Base-by-base conservation (phyloP, 345 rosid species). In the Luvunga scandens region DNA sequence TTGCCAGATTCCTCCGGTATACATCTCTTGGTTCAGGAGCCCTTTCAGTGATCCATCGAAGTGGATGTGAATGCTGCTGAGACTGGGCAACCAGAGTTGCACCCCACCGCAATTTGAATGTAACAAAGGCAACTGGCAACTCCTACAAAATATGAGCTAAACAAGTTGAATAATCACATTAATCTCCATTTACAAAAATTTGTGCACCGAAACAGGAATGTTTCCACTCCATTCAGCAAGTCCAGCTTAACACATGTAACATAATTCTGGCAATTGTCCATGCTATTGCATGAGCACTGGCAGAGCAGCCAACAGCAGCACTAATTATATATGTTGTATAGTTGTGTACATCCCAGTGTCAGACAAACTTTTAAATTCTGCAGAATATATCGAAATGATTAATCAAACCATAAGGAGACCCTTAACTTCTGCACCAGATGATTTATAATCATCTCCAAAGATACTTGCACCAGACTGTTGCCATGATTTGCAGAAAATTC, bases 11-110 rank as follows among this genome's bases (percentile, higher is more conserved):
- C 66, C 87, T 90, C 98, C 97, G 89, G 7, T 92, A 91, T 71
- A 91, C 91, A 81, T 93, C 97, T 79, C 84, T 89, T 65, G 94
- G 94, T 83, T 93, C 94, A 69, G 99, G 98, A 75, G 98, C 96
- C 89, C 81, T 80, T 83, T 91, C 96, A 45, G 95, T 90, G 72
- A 89, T 89, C 93, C 89, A 89, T 67, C 80, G 77, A 61, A 95
- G 86, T 33, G 97, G 99, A 80, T 95, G 85, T 12, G 87, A 82
- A 83, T 95, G 91, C 81, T 95, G 97, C 83, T 91, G 99, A 66
- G 97, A 87, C 83, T 92, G 99, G 30, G 95, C 90, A 62, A 84
- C 94, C 66, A 92, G 53, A 27, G 94, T 86, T 55, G 99, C 95
- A 77, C 85, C 89, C 81, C 85, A 73, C 16, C 97, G 86, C 5